Conservation (phyloP, 306 rosid genomes). For the Cicer bijugum region DNA sequence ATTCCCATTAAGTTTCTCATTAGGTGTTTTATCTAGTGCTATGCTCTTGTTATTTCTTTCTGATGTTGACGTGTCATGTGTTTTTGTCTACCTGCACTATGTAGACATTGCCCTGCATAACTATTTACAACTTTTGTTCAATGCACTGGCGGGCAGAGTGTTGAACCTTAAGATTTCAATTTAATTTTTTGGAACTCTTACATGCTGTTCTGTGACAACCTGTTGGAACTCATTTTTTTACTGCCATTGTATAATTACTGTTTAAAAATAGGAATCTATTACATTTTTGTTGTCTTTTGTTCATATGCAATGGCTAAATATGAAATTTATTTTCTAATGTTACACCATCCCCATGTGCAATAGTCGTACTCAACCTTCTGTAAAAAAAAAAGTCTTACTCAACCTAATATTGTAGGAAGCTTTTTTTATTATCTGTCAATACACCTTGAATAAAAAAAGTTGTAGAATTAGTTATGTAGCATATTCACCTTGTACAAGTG, state of each 20-base stretch:
- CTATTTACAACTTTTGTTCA: neutral
- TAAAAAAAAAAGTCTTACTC: too few species aligned
- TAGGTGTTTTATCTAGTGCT: neutral
- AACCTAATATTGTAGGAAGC: too few species aligned
- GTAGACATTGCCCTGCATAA: neutral
- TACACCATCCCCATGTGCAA: too few species aligned
- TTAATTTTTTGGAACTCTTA: neutral
- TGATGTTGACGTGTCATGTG: neutral
- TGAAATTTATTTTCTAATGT: too few species aligned
- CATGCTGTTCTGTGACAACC: neutral
- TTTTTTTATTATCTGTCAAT: too few species aligned
- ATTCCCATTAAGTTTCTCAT: neutral
- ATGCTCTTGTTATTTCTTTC: neutral
- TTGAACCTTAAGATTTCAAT: neutral
- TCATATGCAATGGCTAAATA: neutral
- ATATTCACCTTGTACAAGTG: neutral
- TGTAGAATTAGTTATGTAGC: neutral
- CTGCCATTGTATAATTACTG: neutral
- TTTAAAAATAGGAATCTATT: neutral
- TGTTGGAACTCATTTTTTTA: neutral
- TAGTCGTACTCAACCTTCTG: too few species aligned
- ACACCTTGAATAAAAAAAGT: neutral
- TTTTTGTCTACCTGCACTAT: neutral
- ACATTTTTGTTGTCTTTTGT: neutral
- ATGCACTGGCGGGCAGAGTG: neutral